These are phyloP conservation scores for Verticillium longisporum DNA, from an alignment of 2,329 filamentous ascomycete species.

Conservation along the genomic window DNA sequence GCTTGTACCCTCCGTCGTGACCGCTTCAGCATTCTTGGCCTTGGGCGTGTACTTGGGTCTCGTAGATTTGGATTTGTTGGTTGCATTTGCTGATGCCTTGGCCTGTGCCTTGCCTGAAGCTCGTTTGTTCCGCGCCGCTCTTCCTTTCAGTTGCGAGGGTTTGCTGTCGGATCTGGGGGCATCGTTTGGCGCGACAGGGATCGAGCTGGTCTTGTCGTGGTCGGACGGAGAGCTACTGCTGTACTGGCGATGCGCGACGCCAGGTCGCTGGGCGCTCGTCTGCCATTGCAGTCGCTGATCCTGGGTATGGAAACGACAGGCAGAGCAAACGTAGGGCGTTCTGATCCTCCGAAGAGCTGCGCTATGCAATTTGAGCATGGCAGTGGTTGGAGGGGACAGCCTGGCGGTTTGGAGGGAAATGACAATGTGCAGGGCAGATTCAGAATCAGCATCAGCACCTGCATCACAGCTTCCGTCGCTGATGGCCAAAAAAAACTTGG, in stretches of 20 bases:
- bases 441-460: neutral
- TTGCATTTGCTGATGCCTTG: neutral
- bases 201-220: neutral
- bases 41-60: slow-evolving; percentile 1
- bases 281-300: neutral
- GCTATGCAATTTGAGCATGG: slow-evolving; percentile 26
- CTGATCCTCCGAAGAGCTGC: slow-evolving; percentile 18
- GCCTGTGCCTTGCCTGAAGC: neutral
- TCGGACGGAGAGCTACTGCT: neutral
- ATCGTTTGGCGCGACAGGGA: neutral
- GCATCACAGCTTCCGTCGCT: neutral
- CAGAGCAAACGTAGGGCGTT: slow-evolving; percentile 19
- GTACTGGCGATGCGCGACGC: neutral
- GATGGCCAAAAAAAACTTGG: neutral
- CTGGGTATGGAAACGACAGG: slow-evolving; percentile 10
- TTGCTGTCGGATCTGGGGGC: neutral
- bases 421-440: neutral
- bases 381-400: slow-evolving; percentile 6
- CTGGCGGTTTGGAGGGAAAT: neutral
- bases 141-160: neutral
- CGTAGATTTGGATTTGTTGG: slow-evolving; percentile 7
- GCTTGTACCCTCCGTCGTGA: neutral
- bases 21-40: slow-evolving; percentile 4
- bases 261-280: neutral
- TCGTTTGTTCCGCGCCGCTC: slow-evolving; percentile 3